These are phyloP conservation scores for Austroboletus rostrupii DNA, from an alignment of 1,284 basidiomycete genomes.

Conservation along the genomic window DNA sequence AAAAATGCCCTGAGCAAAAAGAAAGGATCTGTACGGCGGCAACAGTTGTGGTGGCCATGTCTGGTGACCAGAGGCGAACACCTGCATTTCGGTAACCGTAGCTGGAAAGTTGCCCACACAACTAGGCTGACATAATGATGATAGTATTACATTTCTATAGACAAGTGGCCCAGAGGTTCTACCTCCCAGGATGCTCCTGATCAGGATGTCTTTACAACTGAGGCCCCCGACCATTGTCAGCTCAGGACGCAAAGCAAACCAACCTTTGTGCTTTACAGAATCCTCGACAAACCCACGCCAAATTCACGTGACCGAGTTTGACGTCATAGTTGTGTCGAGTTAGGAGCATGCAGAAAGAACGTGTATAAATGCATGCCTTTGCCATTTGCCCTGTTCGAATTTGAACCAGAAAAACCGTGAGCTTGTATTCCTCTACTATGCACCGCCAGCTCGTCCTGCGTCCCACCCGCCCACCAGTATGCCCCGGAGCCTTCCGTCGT, in stretches of 20 bases:
- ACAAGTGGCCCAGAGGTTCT: too few species aligned
- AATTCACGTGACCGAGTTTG: not conserved
- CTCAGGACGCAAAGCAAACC: too few species aligned
- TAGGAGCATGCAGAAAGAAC: constrained; percentile 8
- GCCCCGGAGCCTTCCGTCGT: constrained; percentile 8
- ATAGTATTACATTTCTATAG: too few species aligned
- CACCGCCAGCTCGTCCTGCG: constrained; percentile 12
- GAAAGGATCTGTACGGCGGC: constrained; percentile 15
- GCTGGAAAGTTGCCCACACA: too few species aligned
- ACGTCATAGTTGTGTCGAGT: constrained; percentile 11
- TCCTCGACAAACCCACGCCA: too few species aligned
- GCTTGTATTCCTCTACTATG: constrained; percentile 13
- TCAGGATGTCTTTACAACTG: too few species aligned
- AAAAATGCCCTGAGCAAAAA: not conserved
- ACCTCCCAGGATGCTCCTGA: too few species aligned
- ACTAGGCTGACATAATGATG: too few species aligned
- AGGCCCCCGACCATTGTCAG: too few species aligned
- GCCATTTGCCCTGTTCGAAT: not conserved
- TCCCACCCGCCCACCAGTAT: constrained; percentile 11
- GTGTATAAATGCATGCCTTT: constrained; percentile 10
- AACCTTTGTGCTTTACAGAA: too few species aligned
- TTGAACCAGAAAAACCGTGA: not conserved
- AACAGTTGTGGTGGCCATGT: constrained; percentile 10
- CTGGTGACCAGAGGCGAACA: not conserved
- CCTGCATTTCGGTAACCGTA: too few species aligned